These are phyloP conservation scores for Nemania bipapillata DNA, from an alignment of 2,329 filamentous ascomycete genomes.

Conservation along the genomic window DNA sequence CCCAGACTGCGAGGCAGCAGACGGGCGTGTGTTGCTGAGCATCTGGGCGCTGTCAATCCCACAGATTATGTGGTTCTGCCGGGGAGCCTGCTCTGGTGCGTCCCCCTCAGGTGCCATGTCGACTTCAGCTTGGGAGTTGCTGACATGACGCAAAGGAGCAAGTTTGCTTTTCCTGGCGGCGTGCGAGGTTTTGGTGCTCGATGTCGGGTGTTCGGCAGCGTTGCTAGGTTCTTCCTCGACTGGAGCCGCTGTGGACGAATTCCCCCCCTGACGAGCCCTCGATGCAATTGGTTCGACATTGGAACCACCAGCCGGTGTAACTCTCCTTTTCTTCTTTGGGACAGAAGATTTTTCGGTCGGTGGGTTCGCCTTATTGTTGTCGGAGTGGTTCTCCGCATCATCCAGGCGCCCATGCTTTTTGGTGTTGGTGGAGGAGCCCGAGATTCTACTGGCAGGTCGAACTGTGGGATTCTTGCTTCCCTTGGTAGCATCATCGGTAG, in stretches of 20 bases:
- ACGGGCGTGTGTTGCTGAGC: not conserved
- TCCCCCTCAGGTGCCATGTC: not conserved
- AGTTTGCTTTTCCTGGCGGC: conserved; percentile 8
- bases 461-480: no score
- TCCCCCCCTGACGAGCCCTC: not conserved
- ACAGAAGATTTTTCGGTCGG: no score
- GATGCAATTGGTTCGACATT: not conserved
- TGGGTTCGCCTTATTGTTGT: no score
- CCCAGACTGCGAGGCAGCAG: not conserved
- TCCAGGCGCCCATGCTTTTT: no score
- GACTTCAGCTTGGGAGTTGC: not conserved
- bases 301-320: not conserved
- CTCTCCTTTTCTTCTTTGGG: no score
- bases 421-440: no score
- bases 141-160: conserved; percentile 2
- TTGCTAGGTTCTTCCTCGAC: no score
- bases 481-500: no score
- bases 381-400: no score
- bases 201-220: not conserved
- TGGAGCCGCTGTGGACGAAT: not conserved
- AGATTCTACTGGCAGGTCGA: no score
- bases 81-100: not conserved
- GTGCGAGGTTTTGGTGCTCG: not conserved
- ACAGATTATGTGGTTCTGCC: not conserved
- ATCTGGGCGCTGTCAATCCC: not conserved